Percentiles rank a stretch among this genome's conserved stretches.
Evolutionary conservation across 352 stramenopile genomes (phyloP).

Genomic region (Globisporangium megalacanthum): DNA sequence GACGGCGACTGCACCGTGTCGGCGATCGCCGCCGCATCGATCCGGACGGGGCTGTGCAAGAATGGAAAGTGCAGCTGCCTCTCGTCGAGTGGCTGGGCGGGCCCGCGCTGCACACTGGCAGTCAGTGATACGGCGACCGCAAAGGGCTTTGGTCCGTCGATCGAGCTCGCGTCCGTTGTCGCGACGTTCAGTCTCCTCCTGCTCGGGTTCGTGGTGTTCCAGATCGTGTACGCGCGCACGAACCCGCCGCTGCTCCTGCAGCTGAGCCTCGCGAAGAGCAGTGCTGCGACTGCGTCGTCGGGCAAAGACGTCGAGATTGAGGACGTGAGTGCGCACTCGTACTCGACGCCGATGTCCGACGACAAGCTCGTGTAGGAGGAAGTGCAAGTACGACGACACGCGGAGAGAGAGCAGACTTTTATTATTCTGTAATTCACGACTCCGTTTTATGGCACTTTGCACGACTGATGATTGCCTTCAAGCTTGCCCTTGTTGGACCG

Average conservation of each 20-base stretch:
- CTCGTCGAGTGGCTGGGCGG: conserved; percentile 30
- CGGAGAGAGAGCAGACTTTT: neutral
- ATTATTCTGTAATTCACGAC: too few relatives aligned
- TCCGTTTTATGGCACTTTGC: too few relatives aligned
- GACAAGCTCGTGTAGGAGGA: conserved; percentile 8
- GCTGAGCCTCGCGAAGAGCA: conserved; percentile 3
- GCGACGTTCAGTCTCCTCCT: conserved; percentile 2
- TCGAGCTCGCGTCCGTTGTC: conserved; percentile 16
- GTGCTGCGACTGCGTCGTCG: neutral
- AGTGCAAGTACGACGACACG: too few relatives aligned
- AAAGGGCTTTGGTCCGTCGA: conserved; percentile 35
- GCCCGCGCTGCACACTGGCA: conserved; percentile 36
- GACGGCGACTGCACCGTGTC: conserved; percentile 55
- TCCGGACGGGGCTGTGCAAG: conserved; percentile 28
- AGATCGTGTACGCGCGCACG: conserved; percentile 9
- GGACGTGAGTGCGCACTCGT: conserved; percentile 4
- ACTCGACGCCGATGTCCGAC: neutral
- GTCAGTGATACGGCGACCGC: conserved; percentile 18
- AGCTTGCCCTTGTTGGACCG: too few relatives aligned
- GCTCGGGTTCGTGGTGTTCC: conserved; percentile 12
- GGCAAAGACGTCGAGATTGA: conserved; percentile 9
- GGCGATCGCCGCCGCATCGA: conserved; percentile 13
- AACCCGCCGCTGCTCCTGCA: conserved; percentile 5
- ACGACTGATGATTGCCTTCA: too few relatives aligned
- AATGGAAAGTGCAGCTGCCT: conserved; percentile 24